Evolutionary conservation across 176 grass and related monocot genomes (phyloP).

Genomic region (Lolium rigidum): DNA sequence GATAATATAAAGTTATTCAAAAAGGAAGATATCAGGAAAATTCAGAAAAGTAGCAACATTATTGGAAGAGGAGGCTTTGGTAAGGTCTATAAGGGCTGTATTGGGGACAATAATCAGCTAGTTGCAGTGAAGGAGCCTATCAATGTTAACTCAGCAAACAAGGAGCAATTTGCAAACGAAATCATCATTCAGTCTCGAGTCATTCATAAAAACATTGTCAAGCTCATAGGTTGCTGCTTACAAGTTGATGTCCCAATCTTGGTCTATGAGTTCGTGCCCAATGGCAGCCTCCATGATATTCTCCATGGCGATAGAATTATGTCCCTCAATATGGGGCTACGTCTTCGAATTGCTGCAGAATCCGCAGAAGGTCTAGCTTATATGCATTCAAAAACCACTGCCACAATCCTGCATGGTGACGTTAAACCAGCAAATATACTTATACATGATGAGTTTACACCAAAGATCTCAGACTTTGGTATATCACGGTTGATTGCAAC

Average conservation of each 20-base stretch:
- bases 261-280: neutral
- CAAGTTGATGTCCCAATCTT: neutral
- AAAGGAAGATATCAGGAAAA: neutral
- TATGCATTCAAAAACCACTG: neutral
- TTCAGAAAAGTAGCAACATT: neutral
- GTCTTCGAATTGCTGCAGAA: neutral
- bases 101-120: neutral
- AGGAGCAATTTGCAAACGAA: neutral
- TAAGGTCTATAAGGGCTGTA: neutral
- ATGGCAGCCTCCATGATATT: neutral
- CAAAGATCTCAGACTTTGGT: neutral
- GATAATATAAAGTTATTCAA: neutral
- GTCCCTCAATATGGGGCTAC: neutral
- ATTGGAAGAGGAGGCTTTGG: neutral
- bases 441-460: neutral
- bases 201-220: neutral
- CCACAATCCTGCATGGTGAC: neutral
- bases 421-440: neutral
- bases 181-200: neutral
- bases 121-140: neutral
- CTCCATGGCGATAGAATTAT: neutral
- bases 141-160: neutral
- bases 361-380: constrained; percentile 3
- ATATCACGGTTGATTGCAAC: neutral
- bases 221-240: neutral